phyloP scores from a whole-genome alignment of 2,329 filamentous ascomycete genomes.

The Neophaeococcomyces aloes region DNA sequence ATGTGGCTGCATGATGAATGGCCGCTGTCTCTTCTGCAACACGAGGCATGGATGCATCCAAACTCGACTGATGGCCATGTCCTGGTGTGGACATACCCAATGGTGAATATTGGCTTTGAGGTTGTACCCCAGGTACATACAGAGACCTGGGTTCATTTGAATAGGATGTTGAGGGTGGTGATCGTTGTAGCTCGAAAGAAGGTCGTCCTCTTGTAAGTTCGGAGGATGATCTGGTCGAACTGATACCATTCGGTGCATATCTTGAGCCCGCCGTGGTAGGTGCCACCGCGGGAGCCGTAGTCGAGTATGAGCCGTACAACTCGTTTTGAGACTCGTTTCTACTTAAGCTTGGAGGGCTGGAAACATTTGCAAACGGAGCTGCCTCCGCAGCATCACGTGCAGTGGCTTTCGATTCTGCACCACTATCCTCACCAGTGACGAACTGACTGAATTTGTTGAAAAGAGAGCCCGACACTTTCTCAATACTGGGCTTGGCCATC shows the following conservation, averaged over 20 bases:
- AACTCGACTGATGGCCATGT: conserved; percentile 10
- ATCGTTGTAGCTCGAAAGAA: conserved; percentile 39
- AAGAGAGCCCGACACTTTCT: conserved; percentile 83
- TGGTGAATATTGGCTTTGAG: conserved; percentile 27
- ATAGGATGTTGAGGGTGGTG: conserved; percentile 27
- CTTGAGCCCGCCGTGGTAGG: conserved; percentile 28
- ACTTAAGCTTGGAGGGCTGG: conserved; percentile 64
- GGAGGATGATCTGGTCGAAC: conserved; percentile 41
- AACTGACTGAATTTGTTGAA: conserved; percentile 95
- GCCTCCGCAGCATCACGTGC: conserved; percentile 50
- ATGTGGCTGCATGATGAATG: neutral
- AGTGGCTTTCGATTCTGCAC: conserved; percentile 49
- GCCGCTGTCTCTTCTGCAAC: neutral
- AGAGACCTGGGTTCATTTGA: conserved; percentile 9
- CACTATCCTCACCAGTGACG: conserved; percentile 78
- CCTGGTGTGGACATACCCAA: conserved; percentile 13
- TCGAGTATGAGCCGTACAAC: conserved; percentile 53
- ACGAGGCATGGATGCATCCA: conserved; percentile 1
- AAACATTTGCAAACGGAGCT: conserved; percentile 74
- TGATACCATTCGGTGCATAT: conserved; percentile 35
- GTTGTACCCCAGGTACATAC: conserved; percentile 28
- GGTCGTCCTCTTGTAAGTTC: conserved; percentile 41
- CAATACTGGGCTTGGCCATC: conserved; percentile 92
- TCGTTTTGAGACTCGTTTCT: conserved; percentile 66
- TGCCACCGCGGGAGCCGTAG: conserved; percentile 25